Evolutionary conservation across 2,329 filamentous ascomycete species (phyloP), one percentile per base, ranked within the genome.

Genomic region (Simplicillium sp.): DNA sequence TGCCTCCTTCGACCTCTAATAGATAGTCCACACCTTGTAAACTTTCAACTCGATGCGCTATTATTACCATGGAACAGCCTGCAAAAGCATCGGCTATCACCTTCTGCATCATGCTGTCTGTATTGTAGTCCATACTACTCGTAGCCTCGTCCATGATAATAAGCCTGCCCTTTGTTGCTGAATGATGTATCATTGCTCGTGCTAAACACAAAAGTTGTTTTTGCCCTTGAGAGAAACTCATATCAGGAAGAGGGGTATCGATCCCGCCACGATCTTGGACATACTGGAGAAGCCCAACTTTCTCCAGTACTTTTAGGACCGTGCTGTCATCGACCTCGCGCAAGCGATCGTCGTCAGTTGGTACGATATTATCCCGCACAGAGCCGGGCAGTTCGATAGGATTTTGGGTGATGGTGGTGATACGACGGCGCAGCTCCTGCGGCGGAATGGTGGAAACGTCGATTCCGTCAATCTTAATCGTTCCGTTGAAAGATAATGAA

Each of bases 321-420:
- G 14, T 25, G 2, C 1, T 4, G 13, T 44, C 42, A 7, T 34
- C 7, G 3, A 58, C 56, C 14, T 57, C 53, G 38, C 67, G 57
- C 11, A 55, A 53, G 36, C 47, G 49, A 8, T 13, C 11, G 8
- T 47, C 44, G 4, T 48, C 45, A 7, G 51, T 46, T 0, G 68
- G 67, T 41, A 71, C 65, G 6, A 67, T 53, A 37, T 73, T 73
- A 15, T 58, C 51, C 8, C 65, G 60, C 4, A 73, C 52, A 2
- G 54, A 62, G 13, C 61, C 66, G 2, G 59, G 57, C 6, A 71
- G 54, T 5, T 64, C 52, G 34, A 68, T 57, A 0, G 65, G 57
- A 20, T 72, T 67, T 54, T 73, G 69, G 0, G 68, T 64, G 5
- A 73, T 52, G 3, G 60, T 59, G 18, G 64, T 61, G 8, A 73